These are phyloP conservation scores for Rhizodiscina lignyota DNA, from an alignment of 495 filamentous ascomycete genomes.

Conservation along the genomic window DNA sequence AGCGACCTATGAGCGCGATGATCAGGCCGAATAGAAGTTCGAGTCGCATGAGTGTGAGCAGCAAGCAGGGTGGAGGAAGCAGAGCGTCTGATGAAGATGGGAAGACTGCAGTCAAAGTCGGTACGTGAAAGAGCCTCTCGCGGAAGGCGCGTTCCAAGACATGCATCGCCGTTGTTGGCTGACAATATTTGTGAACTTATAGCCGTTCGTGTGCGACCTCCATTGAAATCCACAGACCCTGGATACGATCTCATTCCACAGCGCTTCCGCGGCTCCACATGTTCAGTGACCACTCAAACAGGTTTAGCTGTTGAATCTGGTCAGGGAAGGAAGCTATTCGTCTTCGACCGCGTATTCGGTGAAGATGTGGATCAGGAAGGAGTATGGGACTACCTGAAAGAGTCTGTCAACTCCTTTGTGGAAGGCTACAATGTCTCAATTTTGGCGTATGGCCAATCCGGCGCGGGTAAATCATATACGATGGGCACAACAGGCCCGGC, in stretches of 20 bases:
- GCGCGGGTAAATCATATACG: conserved; percentile 97
- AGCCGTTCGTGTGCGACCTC: conserved; percentile 92
- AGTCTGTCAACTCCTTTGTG: conserved; percentile 79
- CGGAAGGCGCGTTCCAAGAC: neutral
- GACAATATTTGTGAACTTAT: conserved; percentile 6
- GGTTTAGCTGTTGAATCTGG: conserved; percentile 78
- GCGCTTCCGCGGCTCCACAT: conserved; percentile 85
- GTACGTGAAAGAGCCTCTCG: conserved; percentile 38
- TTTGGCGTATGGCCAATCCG: conserved; percentile 96
- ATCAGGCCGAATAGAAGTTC: conserved; percentile 66
- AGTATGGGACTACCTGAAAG: conserved; percentile 85
- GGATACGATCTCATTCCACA: conserved; percentile 90
- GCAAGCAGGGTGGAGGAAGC: conserved; percentile 67
- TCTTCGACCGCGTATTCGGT: conserved; percentile 89
- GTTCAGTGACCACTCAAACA: conserved; percentile 70
- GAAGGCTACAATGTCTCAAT: conserved; percentile 99
- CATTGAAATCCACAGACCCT: conserved; percentile 67
- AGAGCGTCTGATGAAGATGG: conserved; percentile 85
- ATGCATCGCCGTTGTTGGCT: conserved; percentile 1
- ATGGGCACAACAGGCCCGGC: conserved; percentile 90
- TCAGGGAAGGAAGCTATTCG: conserved; percentile 83
- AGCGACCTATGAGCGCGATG: conserved; percentile 72
- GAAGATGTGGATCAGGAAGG: conserved; percentile 75
- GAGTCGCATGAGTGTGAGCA: conserved; percentile 81
- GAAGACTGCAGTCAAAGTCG: conserved; percentile 97